phyloP scores from a whole-genome alignment of 805 yeast species.

The Yamadazyma endophytica region DNA sequence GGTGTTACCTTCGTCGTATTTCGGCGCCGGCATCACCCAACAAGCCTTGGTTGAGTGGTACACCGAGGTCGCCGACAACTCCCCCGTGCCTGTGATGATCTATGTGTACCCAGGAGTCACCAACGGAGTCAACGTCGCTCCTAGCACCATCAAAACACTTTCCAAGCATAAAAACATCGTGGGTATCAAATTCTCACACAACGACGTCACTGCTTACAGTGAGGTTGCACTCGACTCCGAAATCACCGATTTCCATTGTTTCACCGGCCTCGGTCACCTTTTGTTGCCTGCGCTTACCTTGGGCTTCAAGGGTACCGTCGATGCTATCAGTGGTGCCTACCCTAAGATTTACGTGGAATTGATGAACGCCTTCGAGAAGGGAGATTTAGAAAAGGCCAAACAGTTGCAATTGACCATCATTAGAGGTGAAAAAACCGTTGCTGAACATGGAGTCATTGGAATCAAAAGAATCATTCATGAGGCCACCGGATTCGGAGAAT shows the following conservation, averaged over 20 bases:
- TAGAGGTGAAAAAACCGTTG: constrained; percentile 45
- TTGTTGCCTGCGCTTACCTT: constrained; percentile 43
- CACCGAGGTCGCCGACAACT: constrained; percentile 38
- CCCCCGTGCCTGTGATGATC: constrained; percentile 40
- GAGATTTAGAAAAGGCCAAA: constrained; percentile 39
- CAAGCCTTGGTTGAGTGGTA: constrained; percentile 45
- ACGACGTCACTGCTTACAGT: constrained; percentile 45
- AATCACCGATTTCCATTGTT: constrained; percentile 39
- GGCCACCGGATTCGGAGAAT: constrained; percentile 40
- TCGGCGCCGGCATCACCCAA: constrained; percentile 43
- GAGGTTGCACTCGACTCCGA: constrained; percentile 40
- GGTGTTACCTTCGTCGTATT: constrained; percentile 46
- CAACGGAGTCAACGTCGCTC: constrained; percentile 34
- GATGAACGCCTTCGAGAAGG: constrained; percentile 33
- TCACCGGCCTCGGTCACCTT: constrained; percentile 51
- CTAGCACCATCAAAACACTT: constrained; percentile 35
- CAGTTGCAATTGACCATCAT: constrained; percentile 39
- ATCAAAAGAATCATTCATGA: constrained; percentile 39
- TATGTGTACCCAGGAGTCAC: constrained; percentile 51
- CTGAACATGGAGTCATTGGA: constrained; percentile 42
- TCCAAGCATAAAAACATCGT: no score
- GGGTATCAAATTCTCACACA: constrained; percentile 50
- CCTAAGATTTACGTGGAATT: constrained; percentile 46
- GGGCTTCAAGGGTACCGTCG: constrained; percentile 50
- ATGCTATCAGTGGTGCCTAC: constrained; percentile 50